phyloP scores from a whole-genome alignment of 164 flowering plant species.

The Vitis amurensis region DNA sequence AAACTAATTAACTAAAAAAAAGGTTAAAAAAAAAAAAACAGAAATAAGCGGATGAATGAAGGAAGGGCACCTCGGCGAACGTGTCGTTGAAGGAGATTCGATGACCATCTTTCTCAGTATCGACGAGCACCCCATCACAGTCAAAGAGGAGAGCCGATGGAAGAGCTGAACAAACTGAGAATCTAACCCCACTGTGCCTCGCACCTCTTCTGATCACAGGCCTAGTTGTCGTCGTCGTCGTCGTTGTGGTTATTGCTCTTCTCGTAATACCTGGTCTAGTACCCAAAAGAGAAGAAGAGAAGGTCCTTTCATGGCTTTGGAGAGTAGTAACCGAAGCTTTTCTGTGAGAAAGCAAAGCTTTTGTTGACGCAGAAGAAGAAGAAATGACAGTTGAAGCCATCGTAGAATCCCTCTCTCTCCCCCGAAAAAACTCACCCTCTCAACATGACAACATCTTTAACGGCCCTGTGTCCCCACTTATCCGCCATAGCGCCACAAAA shows the following conservation, averaged over 20 bases:
- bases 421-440: neutral
- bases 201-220: neutral
- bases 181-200: slow-evolving; percentile 17
- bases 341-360: neutral
- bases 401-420: neutral
- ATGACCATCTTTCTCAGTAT: slow-evolving; percentile 96
- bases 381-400: slow-evolving; percentile 31
- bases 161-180: slow-evolving; percentile 50
- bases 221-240: neutral
- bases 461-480: slow-evolving; percentile 13
- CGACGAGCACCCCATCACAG: slow-evolving; percentile 96
- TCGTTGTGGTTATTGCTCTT: slow-evolving; percentile 1
- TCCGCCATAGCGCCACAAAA: slow-evolving; percentile 11
- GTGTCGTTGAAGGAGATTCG: slow-evolving; percentile 92
- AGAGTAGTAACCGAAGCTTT: slow-evolving; percentile 5
- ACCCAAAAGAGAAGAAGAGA: slow-evolving; percentile 17
- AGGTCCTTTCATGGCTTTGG: slow-evolving; percentile 10
- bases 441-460: neutral
- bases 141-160: slow-evolving; percentile 90
- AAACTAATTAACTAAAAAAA: neutral
- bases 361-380: slow-evolving; percentile 10
- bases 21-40: neutral
- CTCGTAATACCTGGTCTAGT: neutral
- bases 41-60: neutral
- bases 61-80: slow-evolving; percentile 56